Base-by-base conservation (phyloP, 345 rosid genomes). In the Salix dunnii region DNA sequence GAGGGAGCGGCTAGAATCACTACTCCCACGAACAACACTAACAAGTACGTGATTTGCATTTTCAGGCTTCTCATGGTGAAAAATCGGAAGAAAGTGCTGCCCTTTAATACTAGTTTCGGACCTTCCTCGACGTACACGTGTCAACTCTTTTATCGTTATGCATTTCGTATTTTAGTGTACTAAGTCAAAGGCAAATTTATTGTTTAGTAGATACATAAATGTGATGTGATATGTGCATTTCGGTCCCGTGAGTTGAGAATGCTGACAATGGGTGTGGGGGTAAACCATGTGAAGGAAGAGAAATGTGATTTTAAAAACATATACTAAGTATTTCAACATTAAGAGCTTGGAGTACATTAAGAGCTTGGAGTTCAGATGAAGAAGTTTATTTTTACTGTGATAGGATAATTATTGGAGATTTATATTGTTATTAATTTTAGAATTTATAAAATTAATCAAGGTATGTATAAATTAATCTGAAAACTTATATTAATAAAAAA, bases 1-100 rank as follows among this genome's bases (percentile, higher is more conserved):
- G 82, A 63, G 23, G 80, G 73, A 70, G 85, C 66, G 38, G 84
- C 23, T 33, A 76, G 62, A 65, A 67, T 79, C 74, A 74, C 78
- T 20, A 76, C 75, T 33, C 78, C 83, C 12, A 84, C 67, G 49
- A 86, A 49, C 70, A 81, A 49, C 16, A 73, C 21, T 42, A 80
- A 61, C 67, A 75, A 75, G 74, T 72, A 28, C 18, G 65, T 21
- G 20, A 43, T 43, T 10, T 64, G 67, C 89, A 82, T 84, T 36
- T 43, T 74, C 17, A 16, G 38, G 27, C 18, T 70, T 77, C 23
- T 13, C 64, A 53, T 70, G 36, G 36, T 64, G 67, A 18, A 36
- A 35, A 35, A 40, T 1, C 6, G 61, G 23, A 21, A 21, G 43
- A 43, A 9, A 69, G 2, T 3, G 40, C 1, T 30, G 18, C 20